These are phyloP conservation scores for Neonectria punicea DNA, from an alignment of 2,329 filamentous ascomycete genomes.

Conservation along the genomic window DNA sequence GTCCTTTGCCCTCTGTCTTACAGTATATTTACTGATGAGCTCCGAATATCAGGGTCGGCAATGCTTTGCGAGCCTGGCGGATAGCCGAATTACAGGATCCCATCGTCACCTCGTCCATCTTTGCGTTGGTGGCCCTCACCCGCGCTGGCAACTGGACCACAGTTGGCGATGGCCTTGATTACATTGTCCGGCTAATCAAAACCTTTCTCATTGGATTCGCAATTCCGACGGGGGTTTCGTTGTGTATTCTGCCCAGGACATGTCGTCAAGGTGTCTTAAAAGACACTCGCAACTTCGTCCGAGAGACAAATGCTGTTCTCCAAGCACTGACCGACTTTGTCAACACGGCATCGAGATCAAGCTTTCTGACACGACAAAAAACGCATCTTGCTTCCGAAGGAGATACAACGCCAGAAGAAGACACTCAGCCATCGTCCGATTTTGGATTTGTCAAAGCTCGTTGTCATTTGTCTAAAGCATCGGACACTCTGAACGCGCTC, in stretches of 20 bases:
- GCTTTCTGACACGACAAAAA: constrained; percentile 16
- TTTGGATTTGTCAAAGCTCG: constrained; percentile 12
- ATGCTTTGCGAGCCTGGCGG: constrained; percentile 22
- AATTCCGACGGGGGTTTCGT: constrained; percentile 20
- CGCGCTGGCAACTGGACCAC: constrained; percentile 20
- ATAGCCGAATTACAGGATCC: constrained; percentile 23
- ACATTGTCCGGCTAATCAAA: constrained; percentile 19
- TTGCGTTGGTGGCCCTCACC: constrained; percentile 22
- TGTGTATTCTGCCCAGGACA: constrained; percentile 23
- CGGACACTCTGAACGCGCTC: constrained; percentile 16
- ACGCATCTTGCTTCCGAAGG: background rate
- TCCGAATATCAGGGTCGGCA: constrained; percentile 14
- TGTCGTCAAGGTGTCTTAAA: constrained; percentile 23
- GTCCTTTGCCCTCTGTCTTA: background rate
- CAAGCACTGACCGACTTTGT: constrained; percentile 9
- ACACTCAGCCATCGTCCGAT: background rate
- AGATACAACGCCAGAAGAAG: background rate
- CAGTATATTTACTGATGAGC: background rate
- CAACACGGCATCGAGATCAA: constrained; percentile 10
- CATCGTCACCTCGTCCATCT: constrained; percentile 26
- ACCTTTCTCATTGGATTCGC: constrained; percentile 24
- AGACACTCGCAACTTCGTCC: constrained; percentile 14
- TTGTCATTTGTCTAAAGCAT: constrained; percentile 1
- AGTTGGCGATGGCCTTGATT: constrained; percentile 7
- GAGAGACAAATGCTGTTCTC: constrained; percentile 19